Base-by-base conservation (phyloP, 208 protist species). In the Trypanosoma platydactyli region DNA sequence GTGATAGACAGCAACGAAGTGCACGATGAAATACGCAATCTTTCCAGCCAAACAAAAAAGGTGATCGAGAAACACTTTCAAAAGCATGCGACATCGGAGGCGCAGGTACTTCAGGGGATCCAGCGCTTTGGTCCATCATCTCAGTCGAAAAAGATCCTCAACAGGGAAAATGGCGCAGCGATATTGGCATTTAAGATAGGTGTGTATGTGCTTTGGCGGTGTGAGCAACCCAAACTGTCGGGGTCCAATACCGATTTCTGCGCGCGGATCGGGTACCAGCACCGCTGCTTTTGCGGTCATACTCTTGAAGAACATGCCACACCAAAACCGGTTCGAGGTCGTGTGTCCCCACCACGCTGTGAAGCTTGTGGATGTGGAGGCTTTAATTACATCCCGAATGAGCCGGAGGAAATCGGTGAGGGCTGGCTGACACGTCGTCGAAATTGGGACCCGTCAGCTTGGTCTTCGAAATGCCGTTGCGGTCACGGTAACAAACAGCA, bases 331-430 rank as follows among this genome's bases (percentile, higher is more conserved):
- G 1, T 55, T 38, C 51, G 62, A 22, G 58, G 55, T 35, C 42
- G 38, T n/a, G 57, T 69, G 15, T n/a, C 56, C 1, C 5, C 62
- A 13, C 70, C 70, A 1, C 3, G 16, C 22, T 76, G 70, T 35
- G 63, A 48, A 0, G 60, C 69, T 24, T 95, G 89, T 48, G 30
- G 13, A 2, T 97, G 89, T 71, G 27, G 35, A 4, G n/a, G 66
- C 25, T 97, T 87, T 46, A 70, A 76, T 48, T 97, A 92, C 70
- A 62, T 95, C 6, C 92, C 92, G 15, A 94, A 89, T 62, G 76
- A 76, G 13, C 92, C 92, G 18, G 88, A 93, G 53, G 90, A 95
- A 61, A 94, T 95, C 44, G 89, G 92, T 6, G 87, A 94, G 42
- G 76, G 68, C 1, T 95, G 88, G 87, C 78, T 97, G 38, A 77